Percentiles rank a stretch among this genome's conserved stretches.
These are phyloP conservation scores for Corchorus capsularis DNA, from an alignment of 345 rosid genomes.

Conservation along the genomic window DNA sequence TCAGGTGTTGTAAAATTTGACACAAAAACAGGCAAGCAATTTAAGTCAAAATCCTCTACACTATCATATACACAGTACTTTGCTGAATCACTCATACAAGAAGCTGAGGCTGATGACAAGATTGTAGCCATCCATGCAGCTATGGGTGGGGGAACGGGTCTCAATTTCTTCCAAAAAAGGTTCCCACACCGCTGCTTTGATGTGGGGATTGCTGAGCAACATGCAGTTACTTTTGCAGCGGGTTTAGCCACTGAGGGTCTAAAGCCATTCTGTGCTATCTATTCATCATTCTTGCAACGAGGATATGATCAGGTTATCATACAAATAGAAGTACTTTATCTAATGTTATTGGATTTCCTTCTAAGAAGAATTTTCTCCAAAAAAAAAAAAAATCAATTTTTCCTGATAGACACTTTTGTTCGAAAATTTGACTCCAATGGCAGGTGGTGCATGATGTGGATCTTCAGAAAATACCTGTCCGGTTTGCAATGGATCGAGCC, in stretches of 20 bases:
- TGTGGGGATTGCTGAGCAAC: slow-evolving; percentile 80
- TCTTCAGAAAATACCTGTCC: slow-evolving; percentile 72
- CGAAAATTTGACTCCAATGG: slow-evolving; percentile 6
- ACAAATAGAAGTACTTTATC: background rate
- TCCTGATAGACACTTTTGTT: background rate
- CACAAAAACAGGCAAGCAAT: slow-evolving; percentile 58
- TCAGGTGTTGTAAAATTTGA: slow-evolving; percentile 75
- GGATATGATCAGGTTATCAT: slow-evolving; percentile 72
- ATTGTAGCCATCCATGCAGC: slow-evolving; percentile 80
- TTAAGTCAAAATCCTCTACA: slow-evolving; percentile 54
- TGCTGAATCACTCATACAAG: slow-evolving; percentile 63
- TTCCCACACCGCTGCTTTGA: slow-evolving; percentile 81
- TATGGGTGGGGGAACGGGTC: slow-evolving; percentile 86
- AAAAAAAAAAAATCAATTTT: no score
- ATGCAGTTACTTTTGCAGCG: slow-evolving; percentile 79
- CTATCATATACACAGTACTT: slow-evolving; percentile 65
- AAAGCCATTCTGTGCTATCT: slow-evolving; percentile 81
- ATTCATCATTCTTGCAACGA: slow-evolving; percentile 74
- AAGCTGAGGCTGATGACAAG: slow-evolving; percentile 62
- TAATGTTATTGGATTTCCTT: background rate
- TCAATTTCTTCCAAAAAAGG: slow-evolving; percentile 64
- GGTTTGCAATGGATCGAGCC: slow-evolving; percentile 70
- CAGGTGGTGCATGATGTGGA: slow-evolving; percentile 82
- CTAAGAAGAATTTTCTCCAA: no score
- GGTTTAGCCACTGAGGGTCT: slow-evolving; percentile 76